A percentile compares a stretch with the other conserved stretches of the same genome.
Conservation (phyloP, 2,329 filamentous ascomycete genomes). For the Aspergillus neoniger region DNA sequence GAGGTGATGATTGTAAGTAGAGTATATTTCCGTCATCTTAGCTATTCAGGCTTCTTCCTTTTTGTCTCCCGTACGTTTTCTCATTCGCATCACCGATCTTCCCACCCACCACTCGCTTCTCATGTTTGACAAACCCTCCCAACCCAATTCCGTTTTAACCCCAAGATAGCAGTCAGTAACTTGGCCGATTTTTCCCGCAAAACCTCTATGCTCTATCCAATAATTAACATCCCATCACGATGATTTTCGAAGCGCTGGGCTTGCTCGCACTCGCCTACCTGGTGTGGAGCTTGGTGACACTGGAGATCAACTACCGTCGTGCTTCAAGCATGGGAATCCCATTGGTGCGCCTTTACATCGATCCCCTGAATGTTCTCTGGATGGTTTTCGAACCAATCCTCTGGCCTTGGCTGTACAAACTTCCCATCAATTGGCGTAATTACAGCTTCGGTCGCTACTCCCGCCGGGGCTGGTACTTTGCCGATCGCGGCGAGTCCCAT, state of each 20-base stretch:
- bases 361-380: conserved; percentile 4
- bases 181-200: no score
- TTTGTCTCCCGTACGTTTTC: no score
- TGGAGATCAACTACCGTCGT: conserved; percentile 10
- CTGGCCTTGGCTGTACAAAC: conserved; percentile 7
- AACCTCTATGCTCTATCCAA: no score
- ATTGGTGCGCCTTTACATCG: conserved; percentile 4
- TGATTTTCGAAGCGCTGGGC: neutral
- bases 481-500: conserved; percentile 5
- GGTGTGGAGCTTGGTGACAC: conserved; percentile 2
- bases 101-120: no score
- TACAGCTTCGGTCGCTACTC: conserved; percentile 8
- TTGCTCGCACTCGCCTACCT: neutral
- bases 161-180: no score
- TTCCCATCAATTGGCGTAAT: conserved; percentile 4
- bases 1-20: no score
- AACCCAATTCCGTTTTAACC: no score
- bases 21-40: no score
- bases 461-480: conserved; percentile 8
- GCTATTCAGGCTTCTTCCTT: no score
- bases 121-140: no score
- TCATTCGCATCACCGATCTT: no score
- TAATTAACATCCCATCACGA: neutral
- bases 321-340: conserved; percentile 7
- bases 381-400: neutral